Base-by-base conservation (phyloP, 208 protist genomes). In the Crithidia mellificae region DNA sequence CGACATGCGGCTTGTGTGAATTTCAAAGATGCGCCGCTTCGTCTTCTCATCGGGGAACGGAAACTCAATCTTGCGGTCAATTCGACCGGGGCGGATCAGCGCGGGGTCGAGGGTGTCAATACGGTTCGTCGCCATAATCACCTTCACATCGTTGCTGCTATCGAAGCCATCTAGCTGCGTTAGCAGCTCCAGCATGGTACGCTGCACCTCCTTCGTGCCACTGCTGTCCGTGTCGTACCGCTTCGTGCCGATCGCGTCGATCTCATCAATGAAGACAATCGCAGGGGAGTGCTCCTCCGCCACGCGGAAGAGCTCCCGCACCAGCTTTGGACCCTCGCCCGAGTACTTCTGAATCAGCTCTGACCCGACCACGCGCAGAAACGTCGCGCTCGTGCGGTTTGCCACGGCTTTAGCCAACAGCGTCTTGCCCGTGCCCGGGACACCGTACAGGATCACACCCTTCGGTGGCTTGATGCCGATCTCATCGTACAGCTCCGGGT, bases 191-290 rank as follows among this genome's bases (percentile, higher is more conserved):
- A 99, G 90, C 99, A 99, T 99, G 0, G 99, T 99, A 49, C 99
- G 92, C 90, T 99, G 99, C 78, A 99, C 99, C 88, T 99, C 99
- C 61, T 98, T 92, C 62, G 99, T 98, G 22, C 99, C 99, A 72
- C 97, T 98, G 55, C 90, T 98, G 34, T 96, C 96, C 17, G 98
- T 92, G 68, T 99, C 98, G 85, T 99, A 99, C 43, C 97, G 83
- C 85, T 99, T 99, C 29, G 98, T 99, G 46, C 99, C 99, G 55
- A 99, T 98, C 14, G 99, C 99, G 85, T 99, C 99, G 68, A 99
- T 99, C 78, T 99, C 99, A 82, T 99, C 99, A 78, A 99, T 99
- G 88, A 99, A 99, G 47, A 99, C 98, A 78, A 99, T 99, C 27
- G 98, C 94, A 6, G 99, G 99, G 12, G 98, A 90, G 71, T 97